phyloP scores from a whole-genome alignment of 345 rosid species.

The Eutrema yunnanense region DNA sequence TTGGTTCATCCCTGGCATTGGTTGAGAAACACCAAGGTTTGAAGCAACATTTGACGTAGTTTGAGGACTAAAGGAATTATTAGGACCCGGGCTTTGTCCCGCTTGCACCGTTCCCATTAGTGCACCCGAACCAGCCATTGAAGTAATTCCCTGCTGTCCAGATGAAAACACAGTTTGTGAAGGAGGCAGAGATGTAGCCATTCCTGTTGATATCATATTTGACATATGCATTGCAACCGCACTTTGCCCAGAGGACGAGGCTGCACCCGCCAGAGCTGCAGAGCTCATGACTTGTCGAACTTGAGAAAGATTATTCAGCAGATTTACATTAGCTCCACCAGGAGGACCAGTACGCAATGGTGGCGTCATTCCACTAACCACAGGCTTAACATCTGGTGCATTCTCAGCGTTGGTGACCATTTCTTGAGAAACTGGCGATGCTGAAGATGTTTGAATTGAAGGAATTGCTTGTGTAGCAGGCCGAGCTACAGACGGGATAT shows the following conservation, averaged over 20 bases:
- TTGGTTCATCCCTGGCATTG: constrained; percentile 75
- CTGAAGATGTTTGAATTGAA: constrained; percentile 78
- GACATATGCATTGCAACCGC: constrained; percentile 94
- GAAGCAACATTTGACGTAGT: constrained; percentile 58
- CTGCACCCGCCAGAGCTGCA: constrained; percentile 81
- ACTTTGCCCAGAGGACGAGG: constrained; percentile 78
- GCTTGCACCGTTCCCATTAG: constrained; percentile 58
- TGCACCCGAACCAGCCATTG: constrained; percentile 63
- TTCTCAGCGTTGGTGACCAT: constrained; percentile 51
- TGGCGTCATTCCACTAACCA: constrained; percentile 60
- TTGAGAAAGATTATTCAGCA: constrained; percentile 87
- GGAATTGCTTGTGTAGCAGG: constrained; percentile 70
- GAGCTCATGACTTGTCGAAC: constrained; percentile 83
- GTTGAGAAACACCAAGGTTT: constrained; percentile 71
- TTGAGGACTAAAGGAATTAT: constrained; percentile 35
- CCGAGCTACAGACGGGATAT: constrained; percentile 63
- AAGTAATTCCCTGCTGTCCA: constrained; percentile 66
- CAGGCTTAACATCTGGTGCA: constrained; percentile 73
- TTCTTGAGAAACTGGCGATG: constrained; percentile 71
- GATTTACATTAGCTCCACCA: constrained; percentile 79
- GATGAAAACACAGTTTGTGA: constrained; percentile 70
- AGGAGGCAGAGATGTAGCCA: constrained; percentile 69
- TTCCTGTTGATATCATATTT: constrained; percentile 92
- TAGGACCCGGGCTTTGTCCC: constrained; percentile 50
- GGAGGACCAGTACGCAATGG: constrained; percentile 65